Evolutionary conservation across 164 flowering plant species (phyloP).

Genomic region (Paratinospora sagittata): DNA sequence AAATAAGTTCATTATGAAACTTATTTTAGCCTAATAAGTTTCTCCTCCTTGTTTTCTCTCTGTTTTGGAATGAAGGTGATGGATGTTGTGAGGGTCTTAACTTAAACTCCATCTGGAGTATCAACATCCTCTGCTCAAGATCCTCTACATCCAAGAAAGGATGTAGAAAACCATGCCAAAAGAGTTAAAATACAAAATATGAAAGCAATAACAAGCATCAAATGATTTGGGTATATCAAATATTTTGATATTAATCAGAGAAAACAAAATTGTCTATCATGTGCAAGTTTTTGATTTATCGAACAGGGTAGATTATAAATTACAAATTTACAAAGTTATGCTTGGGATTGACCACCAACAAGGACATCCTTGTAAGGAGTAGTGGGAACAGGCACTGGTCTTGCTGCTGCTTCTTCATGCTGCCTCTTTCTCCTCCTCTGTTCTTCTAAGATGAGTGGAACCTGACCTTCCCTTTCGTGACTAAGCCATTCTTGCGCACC

Average conservation of each 20-base stretch:
- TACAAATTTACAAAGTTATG: not conserved
- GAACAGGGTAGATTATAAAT: not conserved
- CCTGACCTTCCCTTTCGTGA: slow-evolving; percentile 53
- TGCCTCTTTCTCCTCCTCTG: slow-evolving; percentile 27
- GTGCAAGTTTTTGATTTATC: not conserved
- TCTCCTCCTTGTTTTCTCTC: no score
- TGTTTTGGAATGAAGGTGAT: no score
- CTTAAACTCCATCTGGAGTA: no score
- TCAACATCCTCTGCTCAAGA: no score
- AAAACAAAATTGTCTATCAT: not conserved
- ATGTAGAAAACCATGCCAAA: no score
- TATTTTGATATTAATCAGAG: not conserved
- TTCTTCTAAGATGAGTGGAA: slow-evolving; percentile 46
- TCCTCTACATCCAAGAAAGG: no score
- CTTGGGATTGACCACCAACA: slow-evolving; percentile 16
- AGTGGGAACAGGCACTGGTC: slow-evolving; percentile 7
- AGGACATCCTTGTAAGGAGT: slow-evolving; percentile 68
- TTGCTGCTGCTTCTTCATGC: slow-evolving; percentile 15
- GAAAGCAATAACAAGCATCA: no score
- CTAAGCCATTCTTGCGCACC: slow-evolving; percentile 69
- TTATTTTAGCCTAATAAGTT: no score
- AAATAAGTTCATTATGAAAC: no score
- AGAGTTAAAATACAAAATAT: no score
- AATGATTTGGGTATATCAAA: not conserved
- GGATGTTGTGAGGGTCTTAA: no score